Conservation (phyloP, 345 rosid genomes). For the Theobroma cacao region DNA sequence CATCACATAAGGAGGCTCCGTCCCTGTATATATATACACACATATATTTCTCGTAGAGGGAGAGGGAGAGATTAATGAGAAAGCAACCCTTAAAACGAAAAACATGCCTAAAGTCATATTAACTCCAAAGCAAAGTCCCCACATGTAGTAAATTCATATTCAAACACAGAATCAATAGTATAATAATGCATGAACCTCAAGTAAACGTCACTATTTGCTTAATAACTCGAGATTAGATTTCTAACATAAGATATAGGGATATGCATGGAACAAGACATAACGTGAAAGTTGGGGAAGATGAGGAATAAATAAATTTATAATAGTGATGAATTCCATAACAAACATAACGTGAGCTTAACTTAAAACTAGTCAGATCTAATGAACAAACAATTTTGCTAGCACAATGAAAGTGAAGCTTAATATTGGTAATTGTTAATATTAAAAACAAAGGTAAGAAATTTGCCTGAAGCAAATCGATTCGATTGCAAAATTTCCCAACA, state of each 20-base stretch:
- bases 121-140: background rate
- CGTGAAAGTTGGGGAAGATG: background rate
- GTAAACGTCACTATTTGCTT: background rate
- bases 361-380: background rate
- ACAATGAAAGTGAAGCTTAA: background rate
- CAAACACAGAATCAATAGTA: background rate
- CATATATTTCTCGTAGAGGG: too few relatives aligned
- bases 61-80: background rate
- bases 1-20: too few relatives aligned
- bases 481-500: background rate
- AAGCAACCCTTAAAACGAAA: background rate
- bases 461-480: background rate
- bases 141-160: background rate
- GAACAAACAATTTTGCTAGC: background rate
- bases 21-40: too few relatives aligned
- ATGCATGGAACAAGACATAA: background rate
- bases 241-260: background rate
- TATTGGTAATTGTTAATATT: background rate
- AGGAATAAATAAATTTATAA: background rate
- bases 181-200: background rate
- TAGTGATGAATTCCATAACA: background rate
- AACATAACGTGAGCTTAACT: background rate
- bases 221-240: background rate
- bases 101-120: background rate
- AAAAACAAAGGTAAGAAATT: background rate